Evolutionary conservation across 768 basidiomycete species (phyloP).

Genomic region (Boletus rubescentipes): DNA sequence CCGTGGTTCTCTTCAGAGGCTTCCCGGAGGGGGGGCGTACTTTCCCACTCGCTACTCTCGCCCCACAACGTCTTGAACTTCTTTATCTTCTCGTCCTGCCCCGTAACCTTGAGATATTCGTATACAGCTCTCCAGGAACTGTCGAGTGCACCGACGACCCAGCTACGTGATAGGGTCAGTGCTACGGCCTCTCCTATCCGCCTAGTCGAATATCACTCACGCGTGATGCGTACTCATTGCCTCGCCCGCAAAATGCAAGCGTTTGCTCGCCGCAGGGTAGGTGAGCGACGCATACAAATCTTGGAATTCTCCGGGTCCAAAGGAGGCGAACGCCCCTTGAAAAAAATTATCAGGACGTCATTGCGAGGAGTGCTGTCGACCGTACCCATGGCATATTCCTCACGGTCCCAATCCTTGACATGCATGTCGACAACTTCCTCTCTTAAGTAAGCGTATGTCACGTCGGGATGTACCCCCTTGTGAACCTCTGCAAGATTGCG

Average conservation of each 20-base stretch:
- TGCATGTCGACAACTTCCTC: slow-evolving; percentile 14
- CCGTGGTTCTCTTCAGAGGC: background rate
- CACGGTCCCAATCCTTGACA: slow-evolving; percentile 35
- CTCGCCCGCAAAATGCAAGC: slow-evolving; percentile 14
- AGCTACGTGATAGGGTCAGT: slow-evolving; percentile 18
- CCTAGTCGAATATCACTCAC: slow-evolving; percentile 18
- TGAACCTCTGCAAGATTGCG: slow-evolving; percentile 9
- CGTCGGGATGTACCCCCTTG: background rate
- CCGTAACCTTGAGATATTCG: slow-evolving; percentile 19
- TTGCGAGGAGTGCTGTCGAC: background rate
- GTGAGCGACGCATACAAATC: slow-evolving; percentile 32
- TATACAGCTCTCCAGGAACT: slow-evolving; percentile 36
- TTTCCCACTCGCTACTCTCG: slow-evolving; percentile 27
- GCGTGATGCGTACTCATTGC: slow-evolving; percentile 36
- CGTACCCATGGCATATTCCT: slow-evolving; percentile 36
- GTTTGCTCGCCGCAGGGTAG: slow-evolving; percentile 23
- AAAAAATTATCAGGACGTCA: background rate
- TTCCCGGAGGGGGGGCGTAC: background rate
- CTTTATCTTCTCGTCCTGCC: slow-evolving; percentile 5
- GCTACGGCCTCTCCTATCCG: no score
- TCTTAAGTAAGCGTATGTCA: slow-evolving; percentile 3
- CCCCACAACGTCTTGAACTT: slow-evolving; percentile 30
- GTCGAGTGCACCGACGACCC: slow-evolving; percentile 40
- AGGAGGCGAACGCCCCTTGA: slow-evolving; percentile 38
- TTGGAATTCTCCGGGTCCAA: slow-evolving; percentile 39